phyloP scores from a whole-genome alignment of 2,329 filamentous ascomycete species.

The Septoria petroselini region DNA sequence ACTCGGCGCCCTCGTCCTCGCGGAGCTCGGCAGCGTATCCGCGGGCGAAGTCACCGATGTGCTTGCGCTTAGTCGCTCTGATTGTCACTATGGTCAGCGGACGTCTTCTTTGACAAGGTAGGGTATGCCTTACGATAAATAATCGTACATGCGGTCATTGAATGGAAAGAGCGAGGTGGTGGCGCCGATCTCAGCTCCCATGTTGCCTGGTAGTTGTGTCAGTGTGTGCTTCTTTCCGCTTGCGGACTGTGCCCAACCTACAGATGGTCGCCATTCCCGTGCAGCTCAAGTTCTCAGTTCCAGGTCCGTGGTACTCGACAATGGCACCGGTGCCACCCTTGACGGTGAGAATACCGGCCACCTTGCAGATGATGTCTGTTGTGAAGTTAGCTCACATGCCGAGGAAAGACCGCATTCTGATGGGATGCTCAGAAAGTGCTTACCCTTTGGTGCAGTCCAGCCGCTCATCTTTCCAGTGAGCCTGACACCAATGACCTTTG shows the following conservation, averaged over 20 bases:
- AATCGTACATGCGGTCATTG: conserved; percentile 97
- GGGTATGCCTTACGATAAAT: no score
- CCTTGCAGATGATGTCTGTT: conserved; percentile 90
- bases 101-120: no score
- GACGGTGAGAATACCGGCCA: conserved; percentile 93
- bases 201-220: conserved; percentile 8
- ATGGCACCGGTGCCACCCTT: conserved; percentile 83
- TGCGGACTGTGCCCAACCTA: conserved; percentile 36
- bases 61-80: conserved; percentile 87
- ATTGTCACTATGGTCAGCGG: no score
- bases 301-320: conserved; percentile 53
- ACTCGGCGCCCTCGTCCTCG: conserved; percentile 86
- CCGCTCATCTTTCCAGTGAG: conserved; percentile 84
- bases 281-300: conserved; percentile 68
- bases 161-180: conserved; percentile 96
- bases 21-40: conserved; percentile 79
- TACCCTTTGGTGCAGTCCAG: conserved; percentile 92
- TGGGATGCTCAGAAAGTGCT: conserved; percentile 33
- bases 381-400: conserved; percentile 12
- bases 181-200: conserved; percentile 67
- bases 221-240: neutral
- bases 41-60: conserved; percentile 87
- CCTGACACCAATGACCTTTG: conserved; percentile 94
- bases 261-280: conserved; percentile 87
- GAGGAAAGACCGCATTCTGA: neutral